phyloP scores from a whole-genome alignment of 23 red algal species.

The Pyropia haitanensis region DNA sequence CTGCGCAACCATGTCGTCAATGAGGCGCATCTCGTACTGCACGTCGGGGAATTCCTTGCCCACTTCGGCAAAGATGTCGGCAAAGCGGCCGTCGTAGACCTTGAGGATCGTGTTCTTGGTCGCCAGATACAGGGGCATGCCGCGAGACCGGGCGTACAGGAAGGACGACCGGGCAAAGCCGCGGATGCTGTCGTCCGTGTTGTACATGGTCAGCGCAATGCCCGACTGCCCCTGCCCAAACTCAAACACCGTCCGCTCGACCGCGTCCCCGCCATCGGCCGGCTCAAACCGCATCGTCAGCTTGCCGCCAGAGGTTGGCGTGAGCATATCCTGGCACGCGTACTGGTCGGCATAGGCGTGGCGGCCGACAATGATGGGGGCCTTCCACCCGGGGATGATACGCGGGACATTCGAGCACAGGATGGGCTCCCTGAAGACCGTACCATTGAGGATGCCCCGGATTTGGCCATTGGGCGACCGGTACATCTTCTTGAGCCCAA shows the following conservation, averaged over 20 bases:
- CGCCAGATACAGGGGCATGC: conserved; percentile 70
- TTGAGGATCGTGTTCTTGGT: conserved; percentile 96
- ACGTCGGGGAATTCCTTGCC: conserved; percentile 32
- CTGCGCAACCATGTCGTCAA: conserved; percentile 94
- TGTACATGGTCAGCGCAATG: conserved; percentile 86
- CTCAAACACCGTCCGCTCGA: conserved; percentile 41
- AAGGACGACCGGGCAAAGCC: conserved; percentile 75
- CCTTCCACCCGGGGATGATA: conserved; percentile 74
- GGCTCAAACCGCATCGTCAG: conserved; percentile 45
- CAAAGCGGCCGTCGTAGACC: conserved; percentile 69
- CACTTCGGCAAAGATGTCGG: conserved; percentile 53
- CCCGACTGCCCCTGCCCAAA: conserved; percentile 35
- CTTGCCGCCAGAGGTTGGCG: conserved; percentile 14
- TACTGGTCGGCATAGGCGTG: conserved; percentile 90
- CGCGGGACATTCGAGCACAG: conserved; percentile 60
- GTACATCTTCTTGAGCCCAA: conserved; percentile 80
- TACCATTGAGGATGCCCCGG: conserved; percentile 80
- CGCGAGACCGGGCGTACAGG: conserved; percentile 49
- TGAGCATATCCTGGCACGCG: conserved; percentile 50
- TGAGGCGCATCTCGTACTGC: conserved; percentile 76
- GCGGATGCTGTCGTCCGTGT: conserved; percentile 70
- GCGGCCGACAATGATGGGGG: conserved; percentile 76
- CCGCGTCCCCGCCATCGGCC: conserved; percentile 10
- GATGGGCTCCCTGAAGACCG: conserved; percentile 90
- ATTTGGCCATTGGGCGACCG: conserved; percentile 86